phyloP scores from a whole-genome alignment of 495 filamentous ascomycete genomes.

The Aspergillus steynii region DNA sequence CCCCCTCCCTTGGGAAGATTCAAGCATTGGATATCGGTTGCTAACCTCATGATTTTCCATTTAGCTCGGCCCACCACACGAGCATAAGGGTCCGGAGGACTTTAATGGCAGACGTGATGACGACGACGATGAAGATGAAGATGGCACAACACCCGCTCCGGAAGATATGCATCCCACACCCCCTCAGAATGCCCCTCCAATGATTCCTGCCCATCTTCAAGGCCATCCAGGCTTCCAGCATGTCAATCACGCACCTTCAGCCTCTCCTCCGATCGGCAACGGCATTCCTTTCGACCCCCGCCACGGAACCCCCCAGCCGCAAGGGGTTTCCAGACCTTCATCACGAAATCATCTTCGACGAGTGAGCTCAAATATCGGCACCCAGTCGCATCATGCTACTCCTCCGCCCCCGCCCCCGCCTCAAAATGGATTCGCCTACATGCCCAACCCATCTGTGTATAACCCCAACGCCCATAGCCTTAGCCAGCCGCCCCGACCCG shows the following conservation, averaged over 20 bases:
- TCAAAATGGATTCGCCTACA: conserved; percentile 79
- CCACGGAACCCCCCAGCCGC: conserved; percentile 78
- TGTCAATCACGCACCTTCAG: conserved; percentile 82
- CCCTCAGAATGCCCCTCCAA: conserved; percentile 50
- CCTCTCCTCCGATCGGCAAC: conserved; percentile 86
- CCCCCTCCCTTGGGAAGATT: conserved; percentile 3
- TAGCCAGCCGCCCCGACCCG: conserved; percentile 43
- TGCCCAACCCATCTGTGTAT: conserved; percentile 83
- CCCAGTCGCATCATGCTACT: conserved; percentile 60
- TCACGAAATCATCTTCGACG: conserved; percentile 79
- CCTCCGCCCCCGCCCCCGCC: conserved; percentile 61
- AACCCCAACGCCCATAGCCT: conserved; percentile 63
- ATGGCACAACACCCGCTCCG: conserved; percentile 64
- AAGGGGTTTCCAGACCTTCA: conserved; percentile 72
- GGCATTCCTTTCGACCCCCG: conserved; percentile 70
- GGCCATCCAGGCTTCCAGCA: conserved; percentile 72
- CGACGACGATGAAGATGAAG: conserved; percentile 76
- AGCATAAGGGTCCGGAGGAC: conserved; percentile 93
- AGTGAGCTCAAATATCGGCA: conserved; percentile 72
- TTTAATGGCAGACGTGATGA: conserved; percentile 82
- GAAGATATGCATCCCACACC: conserved; percentile 56
- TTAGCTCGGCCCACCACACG: conserved; percentile 88
- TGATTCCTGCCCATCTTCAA: conserved; percentile 77
- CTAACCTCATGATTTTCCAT: not conserved
- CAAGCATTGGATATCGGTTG: not conserved